Evolutionary conservation across 352 stramenopile species (phyloP), one percentile per base, ranked within the genome.

Genomic region (Phytophthora podocarpi): DNA sequence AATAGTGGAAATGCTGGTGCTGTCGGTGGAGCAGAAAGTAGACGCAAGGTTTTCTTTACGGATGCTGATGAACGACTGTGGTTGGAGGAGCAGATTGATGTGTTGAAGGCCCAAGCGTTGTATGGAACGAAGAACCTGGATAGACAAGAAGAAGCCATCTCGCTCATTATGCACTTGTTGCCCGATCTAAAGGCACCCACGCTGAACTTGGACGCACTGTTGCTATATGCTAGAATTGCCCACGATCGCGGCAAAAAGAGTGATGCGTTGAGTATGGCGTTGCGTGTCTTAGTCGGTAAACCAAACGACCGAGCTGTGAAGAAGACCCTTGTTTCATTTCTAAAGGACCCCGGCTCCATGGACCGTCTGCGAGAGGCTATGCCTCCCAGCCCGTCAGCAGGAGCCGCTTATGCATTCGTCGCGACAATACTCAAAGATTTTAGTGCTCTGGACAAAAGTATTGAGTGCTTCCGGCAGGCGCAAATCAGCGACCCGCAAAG

Each of bases 381-480:
- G 1, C 78, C 80, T 1, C 59, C 67, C 4, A 64, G 60, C 12
- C 53, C 68, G 11, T 83, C 80, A 10, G 77, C 82, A 9, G 85
- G 79, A 21, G 72, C 79, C 3, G 81, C 78, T 13, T 92, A 91
- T 36, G 85, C 82, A 11, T 94, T 89, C 53, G 77, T 89, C 4
- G 85, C 79, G 4, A 91, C 82, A 0, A 82, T 94, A 55, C 35
- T 91, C 7, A 94, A 92, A 50, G 85, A 94, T 36, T 82, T 77
- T 57, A 60, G 85, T 0, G 82, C 66, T 8, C 28, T 92, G 15
- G 71, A 87, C 9, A 67, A 78, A 4, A 77, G 71, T 26, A 67
- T 90, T 11, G 28, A 18, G 13, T 92, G 82, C 58, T 91, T 90
- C 51, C 67, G 82, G 24, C 69, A 78, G 20, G 76, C 82, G 0